phyloP scores from a whole-genome alignment of 495 filamentous ascomycete genomes.

The Parathielavia hyrcaniae region DNA sequence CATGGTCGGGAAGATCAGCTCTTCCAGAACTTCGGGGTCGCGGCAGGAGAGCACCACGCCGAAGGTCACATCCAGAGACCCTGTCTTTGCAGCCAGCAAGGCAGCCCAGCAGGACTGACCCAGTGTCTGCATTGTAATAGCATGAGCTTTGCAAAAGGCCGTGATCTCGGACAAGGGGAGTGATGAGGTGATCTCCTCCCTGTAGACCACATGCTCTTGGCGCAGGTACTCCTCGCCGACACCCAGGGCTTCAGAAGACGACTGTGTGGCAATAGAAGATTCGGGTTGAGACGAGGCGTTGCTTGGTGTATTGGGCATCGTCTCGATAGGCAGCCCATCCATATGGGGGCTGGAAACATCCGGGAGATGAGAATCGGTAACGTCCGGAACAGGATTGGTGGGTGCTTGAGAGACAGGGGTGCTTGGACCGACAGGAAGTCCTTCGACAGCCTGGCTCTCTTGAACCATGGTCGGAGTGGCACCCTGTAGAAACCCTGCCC shows the following conservation, averaged over 20 bases:
- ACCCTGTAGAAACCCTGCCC: conserved; percentile 52
- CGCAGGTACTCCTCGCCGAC: neutral
- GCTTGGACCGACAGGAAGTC: too few species aligned
- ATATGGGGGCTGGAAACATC: too few species aligned
- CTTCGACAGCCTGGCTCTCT: neutral
- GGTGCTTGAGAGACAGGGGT: too few species aligned
- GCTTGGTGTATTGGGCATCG: too few species aligned
- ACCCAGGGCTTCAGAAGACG: too few species aligned
- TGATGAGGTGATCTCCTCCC: conserved; percentile 44
- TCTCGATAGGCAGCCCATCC: too few species aligned
- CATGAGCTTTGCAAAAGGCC: conserved; percentile 49
- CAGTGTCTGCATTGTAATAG: conserved; percentile 58
- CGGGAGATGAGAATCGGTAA: too few species aligned
- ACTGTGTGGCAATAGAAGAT: too few species aligned
- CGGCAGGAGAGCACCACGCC: conserved; percentile 67
- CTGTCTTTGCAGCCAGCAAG: conserved; percentile 50
- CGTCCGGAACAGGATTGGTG: too few species aligned
- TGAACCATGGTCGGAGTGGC: conserved; percentile 37
- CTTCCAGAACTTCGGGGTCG: conserved; percentile 50
- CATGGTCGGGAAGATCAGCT: conserved; percentile 71
- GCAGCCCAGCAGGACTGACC: conserved; percentile 61
- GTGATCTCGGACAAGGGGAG: conserved; percentile 33
- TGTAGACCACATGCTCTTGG: conserved; percentile 27
- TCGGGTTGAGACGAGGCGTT: too few species aligned
- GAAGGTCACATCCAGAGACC: conserved; percentile 59